Evolutionary conservation across 495 filamentous ascomycete species (phyloP), one percentile per base, ranked within the genome.

Genomic region (Chaetomium cochliodes): DNA sequence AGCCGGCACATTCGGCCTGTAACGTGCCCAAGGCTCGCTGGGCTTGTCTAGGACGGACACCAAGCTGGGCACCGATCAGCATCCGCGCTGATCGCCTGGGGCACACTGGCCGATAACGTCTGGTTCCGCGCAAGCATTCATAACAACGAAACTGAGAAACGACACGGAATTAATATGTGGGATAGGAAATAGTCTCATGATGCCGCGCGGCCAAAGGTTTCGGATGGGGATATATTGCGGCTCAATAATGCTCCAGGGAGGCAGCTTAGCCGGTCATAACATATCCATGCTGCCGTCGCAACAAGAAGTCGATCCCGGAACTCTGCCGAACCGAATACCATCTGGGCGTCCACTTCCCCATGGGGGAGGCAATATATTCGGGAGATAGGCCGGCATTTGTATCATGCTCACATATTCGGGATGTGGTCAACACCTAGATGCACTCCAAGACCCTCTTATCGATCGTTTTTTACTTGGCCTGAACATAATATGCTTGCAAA

Each of bases 371-470:
- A 56, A 56, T 23, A 13, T 37, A 23, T 15, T 39, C 53, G 53
- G 53, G n/a, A 56, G 11, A 20, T 13, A 23, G n/a, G 9, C 30
- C 53, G 53, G 53, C 53, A 56, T 28, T 56, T 56, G 30, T 16
- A 26, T 26, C 13, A 2, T 1, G 2, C 9, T 25, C 47, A 8
- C 22, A 9, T 20, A 2, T 22, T 50, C 16, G n/a, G 22, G 47
- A 20, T 47, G 11, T 44, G n/a, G 20, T 25, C 13, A n/a, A 6
- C 55, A 26, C 23, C 37, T 4, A 13, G 18, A 44, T 16, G 23
- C 33, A 12, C 33, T 12, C 33, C 33, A 37, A 1, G 33, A 11
- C 33, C 5, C 11, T 6, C 11, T 6, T 7, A 37, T 23, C 30
- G 22, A 0, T 16, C 9, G 18, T n/a, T 20, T 12, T 20, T 39